phyloP scores from a whole-genome alignment of 2,329 filamentous ascomycete genomes.

The Trichoderma koningii region DNA sequence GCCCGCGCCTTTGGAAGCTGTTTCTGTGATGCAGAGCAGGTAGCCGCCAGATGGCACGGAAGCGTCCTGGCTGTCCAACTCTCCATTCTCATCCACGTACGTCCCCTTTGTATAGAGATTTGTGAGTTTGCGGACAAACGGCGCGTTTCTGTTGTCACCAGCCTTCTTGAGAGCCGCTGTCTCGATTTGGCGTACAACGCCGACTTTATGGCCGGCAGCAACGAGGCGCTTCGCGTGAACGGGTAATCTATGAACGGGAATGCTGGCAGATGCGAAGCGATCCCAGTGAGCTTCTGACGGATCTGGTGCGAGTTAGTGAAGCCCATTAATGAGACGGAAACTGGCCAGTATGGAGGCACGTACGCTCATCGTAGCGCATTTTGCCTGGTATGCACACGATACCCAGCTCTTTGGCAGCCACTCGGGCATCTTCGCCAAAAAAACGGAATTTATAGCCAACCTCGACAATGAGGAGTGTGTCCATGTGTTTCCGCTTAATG shows the following conservation, averaged over 20 bases:
- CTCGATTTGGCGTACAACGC: conserved; percentile 90
- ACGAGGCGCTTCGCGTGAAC: conserved; percentile 95
- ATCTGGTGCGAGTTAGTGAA: conserved; percentile 49
- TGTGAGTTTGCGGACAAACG: conserved; percentile 89
- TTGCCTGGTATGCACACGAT: conserved; percentile 98
- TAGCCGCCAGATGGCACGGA: conserved; percentile 71
- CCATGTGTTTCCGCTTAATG: conserved; percentile 88
- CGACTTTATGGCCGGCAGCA: conserved; percentile 90
- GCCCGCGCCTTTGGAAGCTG: conserved; percentile 73
- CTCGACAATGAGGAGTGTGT: conserved; percentile 88
- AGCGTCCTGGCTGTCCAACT: conserved; percentile 59
- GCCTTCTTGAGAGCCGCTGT: conserved; percentile 94
- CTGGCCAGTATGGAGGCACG: conserved; percentile 35
- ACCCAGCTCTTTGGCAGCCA: conserved; percentile 84
- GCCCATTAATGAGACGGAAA: neutral
- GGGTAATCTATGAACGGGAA: conserved; percentile 85
- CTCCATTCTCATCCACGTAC: conserved; percentile 91
- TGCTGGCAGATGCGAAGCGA: conserved; percentile 92
- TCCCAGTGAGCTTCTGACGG: conserved; percentile 89
- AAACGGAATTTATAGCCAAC: conserved; percentile 98
- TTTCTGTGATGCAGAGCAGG: conserved; percentile 87
- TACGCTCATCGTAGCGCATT: conserved; percentile 86
- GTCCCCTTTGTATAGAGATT: conserved; percentile 98
- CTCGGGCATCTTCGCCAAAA: conserved; percentile 90
- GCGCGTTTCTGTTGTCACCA: conserved; percentile 89